These are phyloP conservation scores for Cephalotrichum gorgonifer DNA, from an alignment of 2,329 filamentous ascomycete genomes.

Conservation along the genomic window DNA sequence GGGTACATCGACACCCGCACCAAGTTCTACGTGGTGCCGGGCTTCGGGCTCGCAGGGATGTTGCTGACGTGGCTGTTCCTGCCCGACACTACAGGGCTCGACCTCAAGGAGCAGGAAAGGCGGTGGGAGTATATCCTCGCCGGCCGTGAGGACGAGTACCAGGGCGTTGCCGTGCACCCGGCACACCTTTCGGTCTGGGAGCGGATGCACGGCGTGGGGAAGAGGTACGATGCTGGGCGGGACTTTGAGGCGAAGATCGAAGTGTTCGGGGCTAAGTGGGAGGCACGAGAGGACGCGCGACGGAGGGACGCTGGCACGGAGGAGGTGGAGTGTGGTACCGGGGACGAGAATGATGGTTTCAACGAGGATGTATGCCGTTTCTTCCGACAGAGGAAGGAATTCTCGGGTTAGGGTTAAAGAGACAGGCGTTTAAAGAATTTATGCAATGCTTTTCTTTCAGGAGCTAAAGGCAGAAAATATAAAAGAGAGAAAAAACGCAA, in stretches of 20 bases:
- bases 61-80: conserved; percentile 76
- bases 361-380: background rate
- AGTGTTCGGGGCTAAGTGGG: conserved; percentile 64
- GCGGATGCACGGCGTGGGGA: conserved; percentile 66
- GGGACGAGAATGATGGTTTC: background rate
- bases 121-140: conserved; percentile 80
- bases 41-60: conserved; percentile 86
- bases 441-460: too few relatives aligned
- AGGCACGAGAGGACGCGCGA: background rate
- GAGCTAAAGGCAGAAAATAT: too few relatives aligned
- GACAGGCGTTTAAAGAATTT: too few relatives aligned
- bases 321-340: background rate
- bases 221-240: conserved; percentile 70
- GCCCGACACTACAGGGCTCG: conserved; percentile 89
- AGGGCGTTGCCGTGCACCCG: conserved; percentile 84
- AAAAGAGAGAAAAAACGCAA: too few relatives aligned
- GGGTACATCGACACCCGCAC: conserved; percentile 81
- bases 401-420: too few relatives aligned
- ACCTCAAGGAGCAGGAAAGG: conserved; percentile 94
- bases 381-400: background rate
- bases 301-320: background rate
- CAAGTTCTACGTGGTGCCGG: conserved; percentile 87
- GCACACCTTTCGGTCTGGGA: conserved; percentile 85
- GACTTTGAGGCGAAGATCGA: conserved; percentile 78
- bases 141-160: conserved; percentile 72